Evolutionary conservation across 2,329 filamentous ascomycete species (phyloP).

Genomic region (Cryphonectria parasitica): DNA sequence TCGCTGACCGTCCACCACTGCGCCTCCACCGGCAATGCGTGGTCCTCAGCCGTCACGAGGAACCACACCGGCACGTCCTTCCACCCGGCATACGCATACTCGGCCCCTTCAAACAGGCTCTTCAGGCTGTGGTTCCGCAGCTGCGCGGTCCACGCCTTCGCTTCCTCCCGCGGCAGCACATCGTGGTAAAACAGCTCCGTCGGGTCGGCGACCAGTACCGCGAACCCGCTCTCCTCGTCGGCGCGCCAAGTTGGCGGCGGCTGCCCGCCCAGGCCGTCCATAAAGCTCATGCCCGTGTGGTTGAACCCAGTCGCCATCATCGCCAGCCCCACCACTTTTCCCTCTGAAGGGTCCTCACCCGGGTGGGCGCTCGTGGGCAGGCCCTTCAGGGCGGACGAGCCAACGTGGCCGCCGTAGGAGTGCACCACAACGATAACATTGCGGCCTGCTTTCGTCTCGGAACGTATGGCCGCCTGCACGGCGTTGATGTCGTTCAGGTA

Average conservation of each 20-base stretch:
- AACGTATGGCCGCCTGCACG: constrained; percentile 41
- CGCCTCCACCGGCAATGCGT: constrained; percentile 40
- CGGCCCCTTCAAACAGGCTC: constrained; percentile 49
- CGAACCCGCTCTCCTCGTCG: constrained; percentile 46
- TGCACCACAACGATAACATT: constrained; percentile 53
- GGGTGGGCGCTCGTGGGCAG: constrained; percentile 37
- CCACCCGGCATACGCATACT: constrained; percentile 51
- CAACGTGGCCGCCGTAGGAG: constrained; percentile 54
- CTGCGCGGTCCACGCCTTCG: constrained; percentile 45
- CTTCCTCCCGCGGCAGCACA: constrained; percentile 46
- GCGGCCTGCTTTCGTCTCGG: constrained; percentile 41
- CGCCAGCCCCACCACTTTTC: constrained; percentile 48
- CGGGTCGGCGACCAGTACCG: constrained; percentile 43
- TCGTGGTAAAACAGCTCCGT: constrained; percentile 55
- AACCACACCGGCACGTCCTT: constrained; percentile 52
- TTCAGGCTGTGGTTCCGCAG: constrained; percentile 48
- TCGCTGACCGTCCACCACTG: constrained; percentile 45
- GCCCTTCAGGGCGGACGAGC: constrained; percentile 49
- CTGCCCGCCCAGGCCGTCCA: constrained; percentile 45
- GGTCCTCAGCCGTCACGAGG: constrained; percentile 48
- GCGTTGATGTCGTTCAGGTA: constrained; percentile 48
- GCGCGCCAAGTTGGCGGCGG: constrained; percentile 48
- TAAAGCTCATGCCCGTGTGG: constrained; percentile 42
- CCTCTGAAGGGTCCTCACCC: constrained; percentile 30
- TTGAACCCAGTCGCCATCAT: constrained; percentile 51